Evolutionary conservation across 2,329 filamentous ascomycete species (phyloP).

Genomic region (Purpureocillium lavendulum): DNA sequence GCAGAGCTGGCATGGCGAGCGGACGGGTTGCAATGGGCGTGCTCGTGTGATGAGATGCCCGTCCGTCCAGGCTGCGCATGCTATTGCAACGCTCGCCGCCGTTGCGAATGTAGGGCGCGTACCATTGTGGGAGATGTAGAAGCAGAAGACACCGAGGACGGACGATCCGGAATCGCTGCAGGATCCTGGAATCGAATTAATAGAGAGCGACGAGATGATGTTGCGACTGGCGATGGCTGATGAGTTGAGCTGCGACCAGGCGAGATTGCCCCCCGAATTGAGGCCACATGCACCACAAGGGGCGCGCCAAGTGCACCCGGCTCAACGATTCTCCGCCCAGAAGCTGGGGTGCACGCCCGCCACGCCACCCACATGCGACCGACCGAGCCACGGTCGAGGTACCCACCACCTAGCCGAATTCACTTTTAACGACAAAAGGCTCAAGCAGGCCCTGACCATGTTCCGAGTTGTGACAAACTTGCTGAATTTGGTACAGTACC

Average conservation of each 20-base stretch:
- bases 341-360: background rate
- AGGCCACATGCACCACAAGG: slow-evolving; percentile 36
- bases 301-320: slow-evolving; percentile 12
- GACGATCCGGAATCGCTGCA: slow-evolving; percentile 24
- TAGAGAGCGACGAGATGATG: slow-evolving; percentile 11
- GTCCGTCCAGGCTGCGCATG: too few relatives aligned
- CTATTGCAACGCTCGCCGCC: too few relatives aligned
- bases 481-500: too few relatives aligned
- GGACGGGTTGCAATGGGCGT: slow-evolving; percentile 1
- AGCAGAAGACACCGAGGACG: slow-evolving; percentile 7
- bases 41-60: slow-evolving; percentile 1
- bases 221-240: slow-evolving; percentile 5
- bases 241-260: slow-evolving; percentile 12
- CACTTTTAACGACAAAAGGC: too few relatives aligned
- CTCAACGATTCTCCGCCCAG: slow-evolving; percentile 23
- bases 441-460: too few relatives aligned
- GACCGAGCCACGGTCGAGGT: too few relatives aligned
- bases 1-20: too few relatives aligned
- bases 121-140: slow-evolving; percentile 21
- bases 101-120: slow-evolving; percentile 8
- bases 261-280: slow-evolving; percentile 23
- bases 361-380: too few relatives aligned
- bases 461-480: too few relatives aligned
- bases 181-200: slow-evolving; percentile 19
- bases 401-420: too few relatives aligned